These are phyloP conservation scores for Lactarius evosmus DNA, from an alignment of 768 basidiomycete genomes.

Conservation along the genomic window DNA sequence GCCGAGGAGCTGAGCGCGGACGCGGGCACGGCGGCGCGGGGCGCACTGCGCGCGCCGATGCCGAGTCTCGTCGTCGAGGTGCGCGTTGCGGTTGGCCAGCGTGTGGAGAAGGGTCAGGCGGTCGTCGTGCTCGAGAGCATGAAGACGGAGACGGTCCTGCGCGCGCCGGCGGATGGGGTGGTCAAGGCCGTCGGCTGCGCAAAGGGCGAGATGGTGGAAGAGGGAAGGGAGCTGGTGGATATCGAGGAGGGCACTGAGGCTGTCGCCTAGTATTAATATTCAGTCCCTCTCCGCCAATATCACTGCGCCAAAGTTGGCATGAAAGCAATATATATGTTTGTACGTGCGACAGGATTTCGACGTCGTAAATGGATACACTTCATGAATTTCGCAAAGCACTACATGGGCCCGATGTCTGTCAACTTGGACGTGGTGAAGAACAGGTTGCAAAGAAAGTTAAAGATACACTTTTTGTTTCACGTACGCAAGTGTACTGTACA, in stretches of 20 bases:
- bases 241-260: slow-evolving; percentile 46
- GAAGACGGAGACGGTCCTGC: slow-evolving; percentile 93
- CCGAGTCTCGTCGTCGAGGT: slow-evolving; percentile 93
- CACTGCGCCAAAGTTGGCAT: too few species aligned
- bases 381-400: too few species aligned
- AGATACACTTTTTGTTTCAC: too few species aligned
- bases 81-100: slow-evolving; percentile 70
- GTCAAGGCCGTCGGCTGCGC: slow-evolving; percentile 70
- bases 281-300: too few species aligned
- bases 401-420: too few species aligned
- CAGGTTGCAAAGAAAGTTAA: too few species aligned
- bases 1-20: slow-evolving; percentile 63
- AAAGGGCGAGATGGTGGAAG: slow-evolving; percentile 90
- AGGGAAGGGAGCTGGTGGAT: slow-evolving; percentile 74
- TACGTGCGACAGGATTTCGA: too few species aligned
- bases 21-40: slow-evolving; percentile 50
- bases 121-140: slow-evolving; percentile 90
- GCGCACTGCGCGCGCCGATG: slow-evolving; percentile 80
- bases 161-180: slow-evolving; percentile 64
- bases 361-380: too few species aligned
- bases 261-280: not conserved
- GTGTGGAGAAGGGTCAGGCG: slow-evolving; percentile 75
- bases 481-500: too few species aligned
- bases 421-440: too few species aligned
- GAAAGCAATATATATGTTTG: too few species aligned